A percentile compares a stretch with the other conserved stretches of the same genome.
These are phyloP conservation scores for Penicillium lividum DNA, from an alignment of 495 filamentous ascomycete species.

Conservation along the genomic window DNA sequence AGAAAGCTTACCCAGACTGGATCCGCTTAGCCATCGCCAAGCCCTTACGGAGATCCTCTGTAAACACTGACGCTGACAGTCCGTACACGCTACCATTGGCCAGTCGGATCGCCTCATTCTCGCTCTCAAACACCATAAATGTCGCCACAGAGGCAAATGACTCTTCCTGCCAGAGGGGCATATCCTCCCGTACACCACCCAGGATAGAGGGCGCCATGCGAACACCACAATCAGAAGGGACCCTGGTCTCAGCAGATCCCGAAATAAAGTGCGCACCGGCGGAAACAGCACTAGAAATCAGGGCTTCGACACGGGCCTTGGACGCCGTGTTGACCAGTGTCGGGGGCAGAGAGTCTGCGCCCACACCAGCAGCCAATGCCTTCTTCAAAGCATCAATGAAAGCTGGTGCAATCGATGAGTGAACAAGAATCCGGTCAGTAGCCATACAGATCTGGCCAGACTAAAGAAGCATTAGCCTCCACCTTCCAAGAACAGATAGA, in stretches of 20 bases:
- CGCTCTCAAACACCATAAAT: constrained; percentile 42
- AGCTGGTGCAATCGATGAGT: constrained; percentile 60
- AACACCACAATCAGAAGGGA: constrained; percentile 47
- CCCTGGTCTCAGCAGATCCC: constrained; percentile 41
- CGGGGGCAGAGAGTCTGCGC: constrained; percentile 47
- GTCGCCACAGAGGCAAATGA: constrained; percentile 74
- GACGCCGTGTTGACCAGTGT: constrained; percentile 61
- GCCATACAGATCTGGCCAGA: constrained; percentile 89
- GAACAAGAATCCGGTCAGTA: constrained; percentile 82
- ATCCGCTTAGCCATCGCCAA: constrained; percentile 46
- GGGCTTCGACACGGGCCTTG: constrained; percentile 62
- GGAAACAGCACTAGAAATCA: constrained; percentile 61
- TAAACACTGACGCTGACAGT: constrained; percentile 49
- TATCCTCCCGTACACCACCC: constrained; percentile 63
- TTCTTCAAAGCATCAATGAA: constrained; percentile 53
- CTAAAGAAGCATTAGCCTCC: constrained; percentile 26
- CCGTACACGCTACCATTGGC: constrained; percentile 52
- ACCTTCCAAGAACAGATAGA: background rate
- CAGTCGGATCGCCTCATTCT: constrained; percentile 48
- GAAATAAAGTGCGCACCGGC: constrained; percentile 67
- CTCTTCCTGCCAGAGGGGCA: constrained; percentile 79
- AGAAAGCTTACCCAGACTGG: constrained; percentile 43
- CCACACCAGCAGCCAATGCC: constrained; percentile 48
- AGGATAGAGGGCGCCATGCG: constrained; percentile 72
- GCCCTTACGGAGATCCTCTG: constrained; percentile 44